Conservation (phyloP, 2,329 filamentous ascomycete species). For the Diplodia mutila region DNA sequence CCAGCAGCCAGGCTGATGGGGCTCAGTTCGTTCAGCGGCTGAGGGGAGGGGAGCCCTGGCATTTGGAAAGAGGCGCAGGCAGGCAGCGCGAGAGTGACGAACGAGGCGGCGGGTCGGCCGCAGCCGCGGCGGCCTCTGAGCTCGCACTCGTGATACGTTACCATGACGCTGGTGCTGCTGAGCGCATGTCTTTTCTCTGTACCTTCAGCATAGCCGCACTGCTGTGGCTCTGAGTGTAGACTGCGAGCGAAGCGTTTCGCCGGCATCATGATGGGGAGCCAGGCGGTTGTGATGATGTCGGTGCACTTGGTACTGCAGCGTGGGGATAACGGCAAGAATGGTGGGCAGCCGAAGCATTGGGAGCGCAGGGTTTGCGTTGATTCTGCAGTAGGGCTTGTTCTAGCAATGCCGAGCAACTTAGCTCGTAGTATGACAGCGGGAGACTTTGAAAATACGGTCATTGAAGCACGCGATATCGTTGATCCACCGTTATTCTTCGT, state of each 20-base stretch:
- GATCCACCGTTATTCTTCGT: not conserved
- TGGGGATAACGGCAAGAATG: not conserved
- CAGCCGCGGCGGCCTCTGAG: not conserved
- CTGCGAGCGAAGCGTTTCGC: not conserved
- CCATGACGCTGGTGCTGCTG: not conserved
- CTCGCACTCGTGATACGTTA: constrained; percentile 7
- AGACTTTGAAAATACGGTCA: no score
- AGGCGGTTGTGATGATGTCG: not conserved
- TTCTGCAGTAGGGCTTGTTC: no score
- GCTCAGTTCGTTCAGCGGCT: not conserved
- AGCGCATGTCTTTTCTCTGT: not conserved
- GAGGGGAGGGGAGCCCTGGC: not conserved
- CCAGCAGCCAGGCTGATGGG: not conserved
- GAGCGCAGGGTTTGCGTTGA: no score
- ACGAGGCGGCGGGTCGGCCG: not conserved
- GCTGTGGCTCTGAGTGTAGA: not conserved
- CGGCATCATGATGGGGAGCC: not conserved
- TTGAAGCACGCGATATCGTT: not conserved
- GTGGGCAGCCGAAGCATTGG: not conserved
- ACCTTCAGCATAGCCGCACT: constrained; percentile 5
- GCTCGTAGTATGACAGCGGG: not conserved
- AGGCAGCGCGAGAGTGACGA: not conserved
- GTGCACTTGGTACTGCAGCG: not conserved
- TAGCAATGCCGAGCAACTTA: not conserved
- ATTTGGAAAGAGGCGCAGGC: constrained; percentile 6